A percentile compares a stretch with the other conserved stretches of the same genome.
These are phyloP conservation scores for Nicotiana attenuata DNA, from an alignment of 257 asterid genomes.

Conservation along the genomic window DNA sequence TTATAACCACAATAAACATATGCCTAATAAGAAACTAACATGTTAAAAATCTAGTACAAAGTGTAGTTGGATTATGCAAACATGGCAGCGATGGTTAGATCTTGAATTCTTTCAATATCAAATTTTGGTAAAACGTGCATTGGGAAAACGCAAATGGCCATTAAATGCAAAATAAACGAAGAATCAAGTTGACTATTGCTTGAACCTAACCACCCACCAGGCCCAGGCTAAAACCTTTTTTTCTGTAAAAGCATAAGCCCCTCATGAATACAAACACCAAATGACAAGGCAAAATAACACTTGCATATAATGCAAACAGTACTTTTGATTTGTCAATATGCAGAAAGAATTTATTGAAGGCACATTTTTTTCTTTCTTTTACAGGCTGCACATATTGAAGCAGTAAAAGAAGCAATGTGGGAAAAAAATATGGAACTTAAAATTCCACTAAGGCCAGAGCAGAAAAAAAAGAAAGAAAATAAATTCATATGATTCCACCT, in stretches of 20 bases:
- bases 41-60: neutral
- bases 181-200: neutral
- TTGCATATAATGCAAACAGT: neutral
- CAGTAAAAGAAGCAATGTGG: neutral
- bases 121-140: neutral
- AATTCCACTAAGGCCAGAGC: neutral
- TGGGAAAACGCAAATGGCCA: neutral
- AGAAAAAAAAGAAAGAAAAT: neutral
- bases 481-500: neutral
- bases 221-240: neutral
- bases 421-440: neutral
- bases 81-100: neutral
- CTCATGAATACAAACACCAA: neutral
- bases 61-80: neutral
- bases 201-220: neutral
- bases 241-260: neutral
- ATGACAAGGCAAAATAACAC: slow-evolving; percentile 6
- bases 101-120: neutral
- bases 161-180: slow-evolving; percentile 3
- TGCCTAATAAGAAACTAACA: neutral
- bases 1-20: neutral
- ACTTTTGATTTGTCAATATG: slow-evolving; percentile 16
- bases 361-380: slow-evolving; percentile 8
- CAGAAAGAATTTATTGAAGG: slow-evolving; percentile 10
- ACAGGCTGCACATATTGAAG: neutral